phyloP scores from a whole-genome alignment of 225 moss, liverwort and hornwort species.

The Climacium dendroides region DNA sequence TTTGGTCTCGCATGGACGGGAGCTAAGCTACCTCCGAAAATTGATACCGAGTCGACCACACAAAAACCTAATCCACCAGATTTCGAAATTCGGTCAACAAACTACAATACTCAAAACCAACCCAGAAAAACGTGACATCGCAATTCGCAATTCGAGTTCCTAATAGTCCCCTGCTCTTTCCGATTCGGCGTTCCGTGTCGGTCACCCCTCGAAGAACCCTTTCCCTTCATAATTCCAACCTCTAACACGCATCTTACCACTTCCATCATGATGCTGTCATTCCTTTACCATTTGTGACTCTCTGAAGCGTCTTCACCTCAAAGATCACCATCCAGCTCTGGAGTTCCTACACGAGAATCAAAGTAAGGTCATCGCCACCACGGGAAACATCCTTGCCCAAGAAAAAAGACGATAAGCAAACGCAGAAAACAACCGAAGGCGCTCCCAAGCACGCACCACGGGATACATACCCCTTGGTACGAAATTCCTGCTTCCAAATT shows the following conservation, averaged over 20 bases:
- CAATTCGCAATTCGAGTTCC: not conserved
- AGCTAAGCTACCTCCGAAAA: not conserved
- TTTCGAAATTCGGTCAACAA: not conserved
- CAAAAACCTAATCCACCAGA: not conserved
- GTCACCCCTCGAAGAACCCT: not conserved
- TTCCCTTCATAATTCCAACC: not conserved
- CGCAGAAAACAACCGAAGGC: not conserved
- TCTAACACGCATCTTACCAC: not conserved
- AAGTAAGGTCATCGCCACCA: not conserved
- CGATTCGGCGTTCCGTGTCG: not conserved
- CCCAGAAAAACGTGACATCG: not conserved
- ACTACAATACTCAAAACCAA: not conserved
- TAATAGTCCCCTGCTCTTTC: not conserved
- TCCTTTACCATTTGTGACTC: not conserved
- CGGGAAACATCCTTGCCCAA: not conserved
- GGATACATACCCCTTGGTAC: not conserved
- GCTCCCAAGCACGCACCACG: not conserved
- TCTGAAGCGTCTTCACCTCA: not conserved
- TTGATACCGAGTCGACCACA: not conserved
- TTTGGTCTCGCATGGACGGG: constrained; percentile 3
- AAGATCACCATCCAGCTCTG: not conserved
- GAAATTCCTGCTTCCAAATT: not conserved
- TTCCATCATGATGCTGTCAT: constrained; percentile 1
- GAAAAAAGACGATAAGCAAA: not conserved
- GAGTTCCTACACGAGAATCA: not conserved